phyloP scores from a whole-genome alignment of 2,329 filamentous ascomycete species.

The Hypoxylon sp. region DNA sequence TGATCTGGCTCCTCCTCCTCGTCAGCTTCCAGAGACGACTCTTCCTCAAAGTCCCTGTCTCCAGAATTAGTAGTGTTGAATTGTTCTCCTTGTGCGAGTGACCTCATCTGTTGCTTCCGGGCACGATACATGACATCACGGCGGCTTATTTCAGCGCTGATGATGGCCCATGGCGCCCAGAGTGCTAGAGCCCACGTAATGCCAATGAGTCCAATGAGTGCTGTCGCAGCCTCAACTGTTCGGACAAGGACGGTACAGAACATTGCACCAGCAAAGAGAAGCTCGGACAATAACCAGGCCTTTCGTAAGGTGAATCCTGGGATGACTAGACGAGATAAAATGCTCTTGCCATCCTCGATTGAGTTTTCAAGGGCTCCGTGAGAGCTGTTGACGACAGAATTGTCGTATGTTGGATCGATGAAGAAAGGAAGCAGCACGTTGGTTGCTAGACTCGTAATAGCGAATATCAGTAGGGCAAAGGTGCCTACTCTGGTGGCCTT shows the following conservation, averaged over 20 bases:
- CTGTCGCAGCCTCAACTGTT: constrained; percentile 78
- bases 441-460: constrained; percentile 84
- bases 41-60: constrained; percentile 52
- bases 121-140: constrained; percentile 74
- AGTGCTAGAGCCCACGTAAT: constrained; percentile 93
- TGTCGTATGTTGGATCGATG: constrained; percentile 83
- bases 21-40: constrained; percentile 62
- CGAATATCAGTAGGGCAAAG: constrained; percentile 89
- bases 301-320: constrained; percentile 88
- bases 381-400: constrained; percentile 53
- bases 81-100: constrained; percentile 41
- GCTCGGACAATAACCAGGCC: constrained; percentile 86
- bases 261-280: constrained; percentile 88
- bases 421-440: constrained; percentile 90
- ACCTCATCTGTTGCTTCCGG: constrained; percentile 55
- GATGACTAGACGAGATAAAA: constrained; percentile 77
- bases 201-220: constrained; percentile 84
- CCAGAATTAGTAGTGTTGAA: constrained; percentile 38
- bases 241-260: constrained; percentile 85
- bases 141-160: constrained; percentile 90
- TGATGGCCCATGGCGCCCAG: constrained; percentile 96
- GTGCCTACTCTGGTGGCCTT: constrained; percentile 88
- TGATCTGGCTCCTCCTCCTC: constrained; percentile 77
- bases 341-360: constrained; percentile 58
- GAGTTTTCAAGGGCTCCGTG: constrained; percentile 56